These are phyloP conservation scores for Carex kokanica DNA, from an alignment of 176 grass and related monocot species.

Conservation along the genomic window DNA sequence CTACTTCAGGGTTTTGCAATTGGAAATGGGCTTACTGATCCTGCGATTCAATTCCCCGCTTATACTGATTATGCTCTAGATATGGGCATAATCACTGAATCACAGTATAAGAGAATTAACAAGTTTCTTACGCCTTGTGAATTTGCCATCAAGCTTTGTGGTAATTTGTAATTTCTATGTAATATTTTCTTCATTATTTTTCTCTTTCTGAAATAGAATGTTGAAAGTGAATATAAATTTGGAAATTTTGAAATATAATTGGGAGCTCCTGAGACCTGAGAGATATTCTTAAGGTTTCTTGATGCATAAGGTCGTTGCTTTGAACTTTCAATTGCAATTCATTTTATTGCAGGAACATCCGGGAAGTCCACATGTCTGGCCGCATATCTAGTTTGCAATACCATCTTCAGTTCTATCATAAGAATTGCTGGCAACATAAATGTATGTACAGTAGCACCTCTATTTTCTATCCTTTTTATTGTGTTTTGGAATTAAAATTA, in stretches of 20 bases:
- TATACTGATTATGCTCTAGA: constrained; percentile 71
- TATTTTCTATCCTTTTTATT: background rate
- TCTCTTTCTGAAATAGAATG: background rate
- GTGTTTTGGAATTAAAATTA: constrained; percentile 5
- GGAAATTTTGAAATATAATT: background rate
- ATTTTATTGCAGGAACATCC: constrained; percentile 56
- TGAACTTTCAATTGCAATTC: constrained; percentile 12
- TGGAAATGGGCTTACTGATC: constrained; percentile 69
- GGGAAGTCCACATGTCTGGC: constrained; percentile 75
- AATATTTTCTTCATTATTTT: background rate
- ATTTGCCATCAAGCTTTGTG: constrained; percentile 68
- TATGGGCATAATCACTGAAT: constrained; percentile 56
- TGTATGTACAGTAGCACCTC: constrained; percentile 36
- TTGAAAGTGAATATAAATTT: background rate
- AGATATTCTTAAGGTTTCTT: constrained; percentile 9
- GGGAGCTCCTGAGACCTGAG: background rate
- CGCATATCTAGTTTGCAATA: constrained; percentile 75
- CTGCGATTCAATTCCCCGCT: constrained; percentile 56
- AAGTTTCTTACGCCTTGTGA: constrained; percentile 52
- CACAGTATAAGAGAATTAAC: constrained; percentile 55
- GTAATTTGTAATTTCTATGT: constrained; percentile 34
- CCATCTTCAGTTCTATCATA: constrained; percentile 76
- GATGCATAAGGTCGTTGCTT: background rate
- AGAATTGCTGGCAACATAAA: constrained; percentile 66
- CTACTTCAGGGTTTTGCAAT: constrained; percentile 68